Percentiles rank a stretch among this genome's conserved stretches.
Evolutionary conservation across 164 flowering plant species (phyloP).

Genomic region (Chimonanthus salicifolius): DNA sequence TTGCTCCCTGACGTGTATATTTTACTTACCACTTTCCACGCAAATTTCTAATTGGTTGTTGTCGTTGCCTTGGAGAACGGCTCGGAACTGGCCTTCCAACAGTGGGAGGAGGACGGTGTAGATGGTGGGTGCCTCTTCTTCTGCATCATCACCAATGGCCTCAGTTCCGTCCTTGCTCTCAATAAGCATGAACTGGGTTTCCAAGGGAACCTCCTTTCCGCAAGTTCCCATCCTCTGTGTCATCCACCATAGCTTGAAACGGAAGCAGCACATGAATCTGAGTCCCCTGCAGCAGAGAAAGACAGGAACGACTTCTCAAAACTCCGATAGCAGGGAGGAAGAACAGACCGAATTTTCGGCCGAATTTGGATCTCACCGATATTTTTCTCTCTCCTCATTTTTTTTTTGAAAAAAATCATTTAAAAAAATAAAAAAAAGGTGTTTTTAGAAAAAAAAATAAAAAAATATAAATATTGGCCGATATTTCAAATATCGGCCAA

Average conservation of each 20-base stretch:
- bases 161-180: conserved; percentile 59
- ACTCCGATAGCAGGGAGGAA: no score
- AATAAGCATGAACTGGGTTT: conserved; percentile 92
- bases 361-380: no score
- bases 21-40: conserved; percentile 64
- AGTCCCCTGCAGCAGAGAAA: conserved; percentile 48
- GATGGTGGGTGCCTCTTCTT: conserved; percentile 22
- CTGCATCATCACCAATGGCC: conserved; percentile 17
- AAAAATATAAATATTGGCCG: no score
- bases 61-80: conserved; percentile 78
- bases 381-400: no score
- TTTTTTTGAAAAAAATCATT: no score
- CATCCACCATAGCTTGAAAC: conserved; percentile 99
- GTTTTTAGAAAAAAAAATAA: no score
- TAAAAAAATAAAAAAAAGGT: no score
- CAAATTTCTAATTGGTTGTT: conserved; percentile 69
- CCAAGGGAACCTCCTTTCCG: conserved; percentile 83
- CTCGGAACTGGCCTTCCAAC: conserved; percentile 75
- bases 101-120: conserved; percentile 73
- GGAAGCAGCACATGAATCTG: conserved; percentile 83
- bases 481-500: no score
- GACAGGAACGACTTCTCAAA: no score
- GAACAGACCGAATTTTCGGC: no score
- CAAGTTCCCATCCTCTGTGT: conserved; percentile 92
- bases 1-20: not conserved